Conservation (phyloP, 768 basidiomycete species). For the Calocybe cyanea region DNA sequence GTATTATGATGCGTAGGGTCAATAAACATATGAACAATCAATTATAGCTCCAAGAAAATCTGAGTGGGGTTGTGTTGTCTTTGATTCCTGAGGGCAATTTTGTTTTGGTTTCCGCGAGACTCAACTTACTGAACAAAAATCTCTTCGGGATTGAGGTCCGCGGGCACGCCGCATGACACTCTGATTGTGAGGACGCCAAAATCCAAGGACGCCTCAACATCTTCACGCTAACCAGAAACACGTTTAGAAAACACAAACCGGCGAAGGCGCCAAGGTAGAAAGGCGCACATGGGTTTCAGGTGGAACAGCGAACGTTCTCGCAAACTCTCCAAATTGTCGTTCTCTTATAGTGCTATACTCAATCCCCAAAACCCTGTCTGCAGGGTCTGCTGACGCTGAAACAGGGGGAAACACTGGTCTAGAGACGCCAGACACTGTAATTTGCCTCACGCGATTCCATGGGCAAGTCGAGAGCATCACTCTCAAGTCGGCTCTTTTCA, state of each 20-base stretch:
- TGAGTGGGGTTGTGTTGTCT: not conserved
- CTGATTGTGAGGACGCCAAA: constrained; percentile 59
- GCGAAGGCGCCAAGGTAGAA: constrained; percentile 16
- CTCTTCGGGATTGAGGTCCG: constrained; percentile 41
- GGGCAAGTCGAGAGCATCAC: constrained; percentile 58
- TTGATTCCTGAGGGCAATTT: constrained; percentile 4
- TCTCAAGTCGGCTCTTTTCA: constrained; percentile 52
- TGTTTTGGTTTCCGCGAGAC: constrained; percentile 4
- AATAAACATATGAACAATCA: not conserved
- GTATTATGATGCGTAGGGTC: constrained; percentile 4
- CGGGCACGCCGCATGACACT: constrained; percentile 47
- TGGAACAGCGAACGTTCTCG: constrained; percentile 51
- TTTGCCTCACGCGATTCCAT: constrained; percentile 59
- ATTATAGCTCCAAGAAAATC: not conserved
- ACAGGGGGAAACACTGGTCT: constrained; percentile 34
- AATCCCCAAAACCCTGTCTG: constrained; percentile 10
- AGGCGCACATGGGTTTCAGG: constrained; percentile 50
- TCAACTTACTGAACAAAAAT: constrained; percentile 45
- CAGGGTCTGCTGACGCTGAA: constrained; percentile 16
- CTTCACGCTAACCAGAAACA: constrained; percentile 35
- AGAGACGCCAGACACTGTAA: constrained; percentile 50
- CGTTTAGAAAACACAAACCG: constrained; percentile 17
- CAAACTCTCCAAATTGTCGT: constrained; percentile 48
- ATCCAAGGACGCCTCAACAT: constrained; percentile 51
- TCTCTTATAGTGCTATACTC: constrained; percentile 33